Conservation (phyloP, 345 rosid genomes). For the Leavenworthia alabamica region DNA sequence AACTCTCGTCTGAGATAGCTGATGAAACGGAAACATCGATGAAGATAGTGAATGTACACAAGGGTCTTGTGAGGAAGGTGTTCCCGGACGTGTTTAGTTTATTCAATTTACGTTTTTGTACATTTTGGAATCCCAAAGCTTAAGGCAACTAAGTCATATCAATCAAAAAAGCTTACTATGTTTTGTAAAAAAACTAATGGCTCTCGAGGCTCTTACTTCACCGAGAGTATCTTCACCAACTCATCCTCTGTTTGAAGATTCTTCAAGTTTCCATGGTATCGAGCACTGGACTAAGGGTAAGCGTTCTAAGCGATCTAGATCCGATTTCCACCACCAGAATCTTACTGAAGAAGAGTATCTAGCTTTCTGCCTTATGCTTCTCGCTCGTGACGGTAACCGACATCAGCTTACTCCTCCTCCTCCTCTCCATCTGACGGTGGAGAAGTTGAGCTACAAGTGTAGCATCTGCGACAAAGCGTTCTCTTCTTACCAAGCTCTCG, state of each 20-base stretch:
- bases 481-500: constrained; percentile 47
- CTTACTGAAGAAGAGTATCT: constrained; percentile 43
- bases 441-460: constrained; percentile 38
- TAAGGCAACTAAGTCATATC: constrained; percentile 21
- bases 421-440: no score
- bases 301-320: constrained; percentile 41
- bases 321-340: constrained; percentile 28
- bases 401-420: constrained; percentile 5
- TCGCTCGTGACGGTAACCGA: constrained; percentile 35
- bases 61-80: constrained; percentile 79
- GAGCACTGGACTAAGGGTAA: constrained; percentile 45
- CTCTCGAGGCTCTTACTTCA: constrained; percentile 44
- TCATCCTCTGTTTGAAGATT: constrained; percentile 6
- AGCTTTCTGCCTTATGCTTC: constrained; percentile 46
- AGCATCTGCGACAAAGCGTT: constrained; percentile 43
- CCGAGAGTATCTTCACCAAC: constrained; percentile 30
- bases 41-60: constrained; percentile 23
- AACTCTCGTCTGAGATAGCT: not conserved
- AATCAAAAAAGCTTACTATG: constrained; percentile 1
- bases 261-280: constrained; percentile 25
- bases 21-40: not conserved
- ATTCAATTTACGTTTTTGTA: constrained; percentile 74
- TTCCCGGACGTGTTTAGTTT: constrained; percentile 84
- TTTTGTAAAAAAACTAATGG: constrained; percentile 28
- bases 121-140: constrained; percentile 72